Base-by-base conservation (phyloP, 495 filamentous ascomycete genomes). In the Penicillium diatomitis region DNA sequence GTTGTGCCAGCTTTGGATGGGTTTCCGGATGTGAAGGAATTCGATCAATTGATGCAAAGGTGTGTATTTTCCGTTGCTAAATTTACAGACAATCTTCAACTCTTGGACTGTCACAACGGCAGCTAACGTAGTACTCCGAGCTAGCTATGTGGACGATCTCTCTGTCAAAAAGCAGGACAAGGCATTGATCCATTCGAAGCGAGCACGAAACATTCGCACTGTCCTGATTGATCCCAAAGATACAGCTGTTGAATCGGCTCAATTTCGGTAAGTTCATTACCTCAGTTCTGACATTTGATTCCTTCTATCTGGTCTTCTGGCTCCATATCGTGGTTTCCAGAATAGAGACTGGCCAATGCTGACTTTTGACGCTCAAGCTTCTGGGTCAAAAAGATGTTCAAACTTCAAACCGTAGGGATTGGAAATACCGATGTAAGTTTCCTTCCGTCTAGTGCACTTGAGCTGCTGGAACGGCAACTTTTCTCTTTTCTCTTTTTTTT, bases 371-470 rank as follows among this genome's bases (percentile, higher is more conserved):
- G 20, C 20, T 20, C 20, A 20, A 20, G 20, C 20, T 80, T 80
- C 51, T 81, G 77, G 77, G 76, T 76, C 10, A 81, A 80, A 51
- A 80, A 80, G 53, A 81, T 80, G 77, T 81, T 81, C 58, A 73
- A 73, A 41, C 64, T 79, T 39, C 62, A 70, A 46, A 47, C 61
- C 20, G 64, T 71, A 41, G 70, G 73, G 28, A 54, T 56, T 32
- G 64, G 60, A 30, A 54, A 51, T 38, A 48, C 64, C 44, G 60
- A 68, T 51, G 70, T 73, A 57, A 42, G 70, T 57, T 6, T 42
- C 8, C 3, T 27, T 29, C 28, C 1, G 27, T 3, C 27, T 8
- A 37, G 30, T 33, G 20, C 20, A 20, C 2, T 2, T 20, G 2
- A 20, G 20, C 20, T 20, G 20, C 20, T 20, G 20, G 20, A 20